Base-by-base conservation (phyloP, 768 basidiomycete species). In the Agaricus subrufescens region DNA sequence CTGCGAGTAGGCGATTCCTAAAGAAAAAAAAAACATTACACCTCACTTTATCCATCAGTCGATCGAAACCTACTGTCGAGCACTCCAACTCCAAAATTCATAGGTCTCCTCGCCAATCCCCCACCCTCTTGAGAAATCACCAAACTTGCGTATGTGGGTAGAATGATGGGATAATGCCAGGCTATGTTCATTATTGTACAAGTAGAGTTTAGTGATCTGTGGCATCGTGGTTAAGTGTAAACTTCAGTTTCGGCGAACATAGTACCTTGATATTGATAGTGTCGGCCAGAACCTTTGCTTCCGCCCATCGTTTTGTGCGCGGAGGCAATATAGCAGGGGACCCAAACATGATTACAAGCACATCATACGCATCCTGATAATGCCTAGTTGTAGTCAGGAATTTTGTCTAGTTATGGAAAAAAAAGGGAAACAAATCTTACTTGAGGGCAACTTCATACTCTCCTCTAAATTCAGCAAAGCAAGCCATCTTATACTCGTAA, bases 61-160 rank as follows among this genome's bases (percentile, higher is more conserved):
- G 58, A 37, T 42, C 37, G 38, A 9, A 15, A 78, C 88, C 54
- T 63, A 94, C 91, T 97, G 94, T 66, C 94, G 77, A 7, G 92
- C 89, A 54, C 94, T 77, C 96, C 95, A 99, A 61, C 90, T 91
- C 96, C 96, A 98, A 66, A 87, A 98, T 67, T 98, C 97, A 61
- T 91, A 98, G 0, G 92, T 97, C 64, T 94, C 91, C 63, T 95
- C 93, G 14, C 94, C 95, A 54, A 98, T 98, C 7, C 92, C 91
- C 96, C 97, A 98, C 0, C 88, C 87, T 19, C 89, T 75, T 4
- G 90, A 89, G 61, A 99, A 84, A 63, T 94, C 91, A 4, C 86
- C 81, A 62, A 97, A 96, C 58, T 84, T 84, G 34, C 86, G 83
- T 58, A 96, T 80, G 65, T 99, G 97, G 11, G 84, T 81, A 57